Base-by-base conservation (phyloP, 1,284 basidiomycete species). In the Sphaerobolus stellatus region DNA sequence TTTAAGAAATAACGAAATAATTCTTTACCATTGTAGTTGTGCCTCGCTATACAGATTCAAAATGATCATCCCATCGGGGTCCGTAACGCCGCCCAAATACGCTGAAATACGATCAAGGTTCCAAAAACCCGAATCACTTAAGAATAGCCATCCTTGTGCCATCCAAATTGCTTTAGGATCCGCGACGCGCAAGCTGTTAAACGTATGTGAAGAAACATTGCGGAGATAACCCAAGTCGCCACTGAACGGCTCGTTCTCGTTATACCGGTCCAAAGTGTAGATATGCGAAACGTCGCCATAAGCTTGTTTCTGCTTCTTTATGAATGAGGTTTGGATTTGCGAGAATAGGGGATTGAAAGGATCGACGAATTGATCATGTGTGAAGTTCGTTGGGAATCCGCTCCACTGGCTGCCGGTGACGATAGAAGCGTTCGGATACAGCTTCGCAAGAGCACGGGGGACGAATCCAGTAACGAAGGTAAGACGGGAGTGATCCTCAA, bases 121-220 rank as follows among this genome's bases (percentile, higher is more conserved):
- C 76, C 75, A 77, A 61, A 72, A 75, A 1, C 62, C 47, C 29
- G 64, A 59, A 31, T 62, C 62, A 34, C 61, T 65, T 58, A 70
- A 75, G 61, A 77, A 76, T 44, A 76, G 58, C 76, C 76, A 77
- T 30, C 75, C 76, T 46, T 77, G 73, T 69, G 77, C 71, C 53
- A 77, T 64, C 75, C 75, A 77, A 14, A 71, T 57, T 6, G 73
- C 75, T 27, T 73, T 59, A 2, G 73, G 67, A 47, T 78, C 75
- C 5, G 69, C 71, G 5, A 67, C 68, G 3, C 68, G 70, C 43
- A 77, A 62, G 45, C 70, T 71, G 8, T 67, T 61, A 30, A 74
- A 68, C 1, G 74, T 77, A 46, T 54, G 63, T 5, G 66, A 62
- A 3, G 73, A 62, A 52, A 74, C 65, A 49, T 62, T 65, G 20